These are phyloP conservation scores for Lentinula aciculospora DNA, from an alignment of 768 basidiomycete genomes.

Conservation along the genomic window DNA sequence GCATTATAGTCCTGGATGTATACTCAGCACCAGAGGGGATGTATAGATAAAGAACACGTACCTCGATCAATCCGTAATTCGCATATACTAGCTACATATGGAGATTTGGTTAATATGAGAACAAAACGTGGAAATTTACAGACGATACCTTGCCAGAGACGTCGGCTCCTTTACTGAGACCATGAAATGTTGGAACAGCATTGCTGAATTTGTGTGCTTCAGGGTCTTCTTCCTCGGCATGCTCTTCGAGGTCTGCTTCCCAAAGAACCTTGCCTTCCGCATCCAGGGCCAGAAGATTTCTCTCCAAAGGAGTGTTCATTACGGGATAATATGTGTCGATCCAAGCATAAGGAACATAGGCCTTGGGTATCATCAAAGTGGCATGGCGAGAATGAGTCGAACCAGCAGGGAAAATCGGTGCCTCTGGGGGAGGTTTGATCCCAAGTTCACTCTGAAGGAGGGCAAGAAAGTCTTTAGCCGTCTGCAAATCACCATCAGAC, in stretches of 20 bases:
- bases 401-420: slow-evolving; percentile 54
- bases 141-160: slow-evolving; percentile 53
- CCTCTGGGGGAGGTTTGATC: slow-evolving; percentile 21
- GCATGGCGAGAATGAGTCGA: slow-evolving; percentile 46
- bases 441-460: slow-evolving; percentile 49
- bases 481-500: slow-evolving; percentile 45
- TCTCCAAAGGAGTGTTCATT: slow-evolving; percentile 60
- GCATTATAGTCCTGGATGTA: slow-evolving; percentile 48
- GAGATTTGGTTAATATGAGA: slow-evolving; percentile 8
- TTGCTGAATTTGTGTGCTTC: slow-evolving; percentile 53
- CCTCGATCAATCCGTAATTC: slow-evolving; percentile 45
- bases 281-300: slow-evolving; percentile 49
- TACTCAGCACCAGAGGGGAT: neutral
- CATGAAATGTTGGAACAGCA: slow-evolving; percentile 64
- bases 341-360: slow-evolving; percentile 45
- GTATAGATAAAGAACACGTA: neutral
- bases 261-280: slow-evolving; percentile 44
- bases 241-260: slow-evolving; percentile 62
- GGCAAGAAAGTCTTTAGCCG: slow-evolving; percentile 49
- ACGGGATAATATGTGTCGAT: slow-evolving; percentile 71
- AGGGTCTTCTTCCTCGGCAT: slow-evolving; percentile 59
- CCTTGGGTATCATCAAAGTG: slow-evolving; percentile 39
- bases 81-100: slow-evolving; percentile 48
- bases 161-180: slow-evolving; percentile 60
- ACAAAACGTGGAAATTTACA: slow-evolving; percentile 11